These are phyloP conservation scores for Rhodamnia argentea DNA, from an alignment of 345 rosid genomes.

Conservation along the genomic window DNA sequence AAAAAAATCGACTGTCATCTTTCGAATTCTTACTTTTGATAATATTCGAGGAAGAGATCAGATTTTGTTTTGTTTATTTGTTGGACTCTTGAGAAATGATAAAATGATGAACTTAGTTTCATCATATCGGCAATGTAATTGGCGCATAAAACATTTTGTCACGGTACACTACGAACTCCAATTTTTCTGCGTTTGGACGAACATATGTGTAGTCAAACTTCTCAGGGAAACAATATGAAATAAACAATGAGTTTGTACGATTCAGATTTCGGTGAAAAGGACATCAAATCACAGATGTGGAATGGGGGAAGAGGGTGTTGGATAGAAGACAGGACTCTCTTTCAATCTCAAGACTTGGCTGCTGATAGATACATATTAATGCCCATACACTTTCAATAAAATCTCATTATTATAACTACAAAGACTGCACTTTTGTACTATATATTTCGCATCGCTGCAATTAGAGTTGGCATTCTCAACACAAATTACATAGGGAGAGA, in stretches of 20 bases:
- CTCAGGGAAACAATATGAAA: neutral
- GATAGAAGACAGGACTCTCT: neutral
- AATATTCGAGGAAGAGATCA: neutral
- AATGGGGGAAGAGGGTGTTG: too few relatives aligned
- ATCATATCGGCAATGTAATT: neutral
- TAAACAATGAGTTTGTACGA: neutral
- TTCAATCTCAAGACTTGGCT: neutral
- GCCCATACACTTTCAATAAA: neutral
- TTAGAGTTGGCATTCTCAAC: neutral
- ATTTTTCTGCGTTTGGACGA: neutral
- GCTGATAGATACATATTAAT: neutral
- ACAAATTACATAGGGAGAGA: neutral
- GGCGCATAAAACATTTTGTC: neutral
- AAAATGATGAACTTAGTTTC: neutral
- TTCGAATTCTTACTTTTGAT: neutral
- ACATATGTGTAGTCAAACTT: neutral
- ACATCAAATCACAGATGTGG: neutral
- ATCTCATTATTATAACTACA: neutral
- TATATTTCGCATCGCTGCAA: neutral
- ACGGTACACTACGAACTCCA: neutral
- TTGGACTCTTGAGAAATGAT: neutral
- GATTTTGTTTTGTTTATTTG: neutral
- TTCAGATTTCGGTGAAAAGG: constrained; percentile 3
- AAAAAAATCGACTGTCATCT: neutral
- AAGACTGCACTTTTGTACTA: neutral